Evolutionary conservation across 495 filamentous ascomycete genomes (phyloP), one percentile per base, ranked within the genome.

Genomic region (Extremus antarcticus): DNA sequence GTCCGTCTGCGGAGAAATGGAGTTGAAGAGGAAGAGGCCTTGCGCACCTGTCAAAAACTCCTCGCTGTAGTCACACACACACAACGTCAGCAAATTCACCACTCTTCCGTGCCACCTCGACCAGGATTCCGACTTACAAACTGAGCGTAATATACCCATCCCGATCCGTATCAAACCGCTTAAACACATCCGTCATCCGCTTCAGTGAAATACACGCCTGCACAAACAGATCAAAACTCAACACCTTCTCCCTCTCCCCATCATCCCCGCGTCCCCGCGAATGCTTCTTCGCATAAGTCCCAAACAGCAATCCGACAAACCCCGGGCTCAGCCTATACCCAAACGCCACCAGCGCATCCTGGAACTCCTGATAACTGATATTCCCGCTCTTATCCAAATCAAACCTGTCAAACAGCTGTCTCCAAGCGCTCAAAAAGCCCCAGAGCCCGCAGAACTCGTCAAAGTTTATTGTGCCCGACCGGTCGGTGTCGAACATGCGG

Each of bases 111-210:
- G 35, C 22, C 32, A 10, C n/a, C n/a, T 23, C 40, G 20, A 38
- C 1, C 3, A 11, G 43, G 15, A 20, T 50, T 2, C 0, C 1
- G 22, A 72, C 69, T 63, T 57, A 72, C 66, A 70, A 73, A 53
- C 63, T 68, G 58, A 74, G 50, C 24, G 70, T 73, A 52, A 74
- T 72, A 60, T 70, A 74, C 29, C 92, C 92, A 71, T 97, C 92
- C 25, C 92, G 80, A 70, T 98, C 92, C 56, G 94, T 87, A 59
- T 98, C 92, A 70, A 97, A 98, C 66, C 86, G 88, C 81, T 98
- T 98, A 69, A 98, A 98, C 19, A 96, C 91, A 69, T 98, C 92
- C 58, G 92, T 98, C 91, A 98, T 96, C 56, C 94, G 78, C 78
- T 95, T 94, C 62, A 98, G 74, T 65, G 80, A 85, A 64, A 98